Evolutionary conservation across 2,329 filamentous ascomycete species (phyloP), one percentile per base, ranked within the genome.

Genomic region (Aspergillus sojae): DNA sequence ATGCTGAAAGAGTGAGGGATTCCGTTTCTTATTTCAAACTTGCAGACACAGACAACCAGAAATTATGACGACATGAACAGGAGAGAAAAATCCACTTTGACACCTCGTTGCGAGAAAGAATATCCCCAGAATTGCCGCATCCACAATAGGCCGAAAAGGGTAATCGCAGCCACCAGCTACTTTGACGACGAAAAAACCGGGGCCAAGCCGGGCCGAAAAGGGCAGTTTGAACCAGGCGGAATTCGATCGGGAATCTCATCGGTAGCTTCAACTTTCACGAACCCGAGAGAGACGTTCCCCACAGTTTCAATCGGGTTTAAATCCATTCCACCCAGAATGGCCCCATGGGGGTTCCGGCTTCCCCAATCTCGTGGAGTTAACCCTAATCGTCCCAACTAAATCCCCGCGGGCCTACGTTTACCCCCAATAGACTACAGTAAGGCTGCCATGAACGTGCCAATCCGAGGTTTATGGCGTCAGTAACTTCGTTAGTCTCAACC

Each of bases 41-140:
- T n/a, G 0, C 19, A 41, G 16, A n/a, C 6, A 2, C 3, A 3
- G 16, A 6, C 6, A 9, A 19, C 9, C n/a, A 10, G 9, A 3
- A n/a, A 41, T 4, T n/a, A 41, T 41, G 39, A 41, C 39, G 39
- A 41, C 39, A 41, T n/a, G 16, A 14, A 4, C 6, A 41, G 16
- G 7, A n/a, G 16, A 41, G 39, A 10, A 41, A 41, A 41, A n/a
- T 41, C 39, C 39, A 41, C 39, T n/a, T 4, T n/a, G 3, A 7
- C 16, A n/a, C 16, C 39, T n/a, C 16, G 19, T n/a, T 41, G 19
- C 39, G 39, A n/a, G 19, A 9, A 19, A 41, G 16, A 10, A 19
- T n/a, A 41, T n/a, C 19, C 19, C 39, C 39, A 41, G 19, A 16
- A 36, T 36, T 5, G 14, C 34, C 14, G 34, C 39, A n/a, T 19